Conservation (phyloP, 148 eudicot genomes). For the Silene latifolia region DNA sequence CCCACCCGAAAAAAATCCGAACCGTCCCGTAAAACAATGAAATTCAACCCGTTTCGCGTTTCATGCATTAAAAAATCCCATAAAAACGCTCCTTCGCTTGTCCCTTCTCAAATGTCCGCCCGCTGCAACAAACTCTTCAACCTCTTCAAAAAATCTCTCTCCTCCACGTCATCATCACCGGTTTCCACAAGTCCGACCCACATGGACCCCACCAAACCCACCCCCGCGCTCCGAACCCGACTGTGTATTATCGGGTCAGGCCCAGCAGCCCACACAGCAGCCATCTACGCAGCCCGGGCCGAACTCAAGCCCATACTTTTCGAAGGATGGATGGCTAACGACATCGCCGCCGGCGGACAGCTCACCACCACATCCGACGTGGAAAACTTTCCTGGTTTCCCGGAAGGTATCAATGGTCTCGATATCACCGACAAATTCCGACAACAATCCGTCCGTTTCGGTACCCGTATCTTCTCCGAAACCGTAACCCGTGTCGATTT, state of each 20-base stretch:
- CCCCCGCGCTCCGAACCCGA: slow-evolving; percentile 42
- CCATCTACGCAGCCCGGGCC: slow-evolving; percentile 84
- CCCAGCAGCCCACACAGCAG: slow-evolving; percentile 92
- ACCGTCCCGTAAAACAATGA: no score
- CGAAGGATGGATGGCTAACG: slow-evolving; percentile 95
- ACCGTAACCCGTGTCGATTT: slow-evolving; percentile 64
- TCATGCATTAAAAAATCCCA: slow-evolving; percentile 3
- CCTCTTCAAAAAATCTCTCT: slow-evolving; percentile 32
- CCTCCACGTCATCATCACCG: slow-evolving; percentile 21
- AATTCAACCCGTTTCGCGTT: background rate
- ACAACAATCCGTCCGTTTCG: slow-evolving; percentile 46
- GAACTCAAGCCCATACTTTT: slow-evolving; percentile 76
- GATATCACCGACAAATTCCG: slow-evolving; percentile 59
- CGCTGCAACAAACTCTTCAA: slow-evolving; percentile 30
- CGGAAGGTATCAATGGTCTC: slow-evolving; percentile 51
- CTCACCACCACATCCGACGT: slow-evolving; percentile 90
- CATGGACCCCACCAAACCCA: slow-evolving; percentile 31
- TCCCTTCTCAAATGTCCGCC: background rate
- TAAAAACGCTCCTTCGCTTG: background rate
- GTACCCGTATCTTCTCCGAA: slow-evolving; percentile 58
- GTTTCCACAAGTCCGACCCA: background rate
- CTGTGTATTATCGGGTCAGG: slow-evolving; percentile 87
- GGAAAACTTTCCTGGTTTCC: slow-evolving; percentile 89
- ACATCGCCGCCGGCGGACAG: slow-evolving; percentile 87
- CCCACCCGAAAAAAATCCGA: no score